These are phyloP conservation scores for Populus hybrid DNA, from an alignment of 441 rosid genomes.

Conservation along the genomic window DNA sequence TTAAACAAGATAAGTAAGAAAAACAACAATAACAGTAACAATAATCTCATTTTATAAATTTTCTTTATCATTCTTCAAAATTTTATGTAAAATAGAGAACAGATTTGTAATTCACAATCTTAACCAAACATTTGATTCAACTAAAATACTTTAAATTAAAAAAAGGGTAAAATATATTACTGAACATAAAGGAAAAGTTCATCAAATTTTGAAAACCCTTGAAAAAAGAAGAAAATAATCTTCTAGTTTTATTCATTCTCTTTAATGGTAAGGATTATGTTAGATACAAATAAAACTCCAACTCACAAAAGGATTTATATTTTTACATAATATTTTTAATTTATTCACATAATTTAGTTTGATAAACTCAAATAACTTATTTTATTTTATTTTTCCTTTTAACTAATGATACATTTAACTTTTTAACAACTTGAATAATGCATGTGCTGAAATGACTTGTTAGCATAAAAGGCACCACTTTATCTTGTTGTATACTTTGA, in stretches of 20 bases:
- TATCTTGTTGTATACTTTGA: neutral
- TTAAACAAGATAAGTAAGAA: too few species aligned
- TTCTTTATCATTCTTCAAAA: too few species aligned
- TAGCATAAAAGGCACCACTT: constrained; percentile 13
- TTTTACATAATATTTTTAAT: neutral
- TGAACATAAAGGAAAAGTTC: neutral
- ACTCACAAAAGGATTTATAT: neutral
- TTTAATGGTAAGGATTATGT: neutral
- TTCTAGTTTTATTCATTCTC: neutral
- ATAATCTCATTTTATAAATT: too few species aligned
- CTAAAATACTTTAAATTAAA: too few species aligned
- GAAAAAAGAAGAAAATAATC: neutral
- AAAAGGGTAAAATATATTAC: neutral
- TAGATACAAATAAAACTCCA: too few species aligned
- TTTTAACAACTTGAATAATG: neutral
- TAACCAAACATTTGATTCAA: neutral
- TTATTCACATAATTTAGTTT: neutral
- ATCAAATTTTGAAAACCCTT: neutral
- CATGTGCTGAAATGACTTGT: neutral
- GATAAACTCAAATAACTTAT: neutral
- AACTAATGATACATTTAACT: neutral
- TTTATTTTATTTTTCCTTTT: too few species aligned
- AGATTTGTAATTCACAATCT: neutral
- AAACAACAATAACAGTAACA: too few species aligned
- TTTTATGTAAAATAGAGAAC: neutral